Base-by-base conservation (phyloP, 1,139 yeast genomes). In the Blastobotrys capitulatus region DNA sequence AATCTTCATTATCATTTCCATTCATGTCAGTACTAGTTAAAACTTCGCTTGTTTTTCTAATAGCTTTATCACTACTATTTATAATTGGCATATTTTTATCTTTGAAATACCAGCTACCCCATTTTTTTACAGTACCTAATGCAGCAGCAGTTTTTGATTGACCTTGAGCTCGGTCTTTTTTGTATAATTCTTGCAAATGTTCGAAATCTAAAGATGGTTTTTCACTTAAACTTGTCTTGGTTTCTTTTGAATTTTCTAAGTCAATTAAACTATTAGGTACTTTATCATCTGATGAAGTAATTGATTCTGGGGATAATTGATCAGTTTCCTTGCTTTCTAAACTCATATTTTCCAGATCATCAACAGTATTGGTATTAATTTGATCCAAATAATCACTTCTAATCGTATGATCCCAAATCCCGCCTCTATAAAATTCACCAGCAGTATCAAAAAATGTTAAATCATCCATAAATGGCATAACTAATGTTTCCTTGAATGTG, bases 391-490 rank as follows among this genome's bases (percentile, higher is more conserved):
- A 6, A 10, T 29, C 32, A 7, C 18, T 38, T 40, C 32, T 48
- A 20, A 34, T 48, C 48, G 20, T 45, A 49, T 10, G 56, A 42
- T 83, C 87, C 97, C 97, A 92, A 25, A 92, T 82, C 15, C 98
- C 98, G 43, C 96, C 97, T 55, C 96, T 77, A 63, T 81, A 92
- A 13, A 86, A 66, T 54, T 87, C 95, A 4, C 59, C 61, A 1
- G 69, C 60, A 0, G 96, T 82, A 50, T 78, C 73, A 60, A 75
- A 85, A 60, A 87, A 86, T 0, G 82, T 79, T 40, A 88, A 68
- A 65, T 92, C 97, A 63, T 92, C 97, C 89, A 87, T 85, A 60
- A 75, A 82, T 1, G 97, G 98, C 40, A 79, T 67, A 0, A 92
- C 97, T 50, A 90, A 69, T 13, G 94, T 79, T 42, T 87, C 95